phyloP scores from a whole-genome alignment of 2,329 filamentous ascomycete species.

The Graphilbum fragrans region DNA sequence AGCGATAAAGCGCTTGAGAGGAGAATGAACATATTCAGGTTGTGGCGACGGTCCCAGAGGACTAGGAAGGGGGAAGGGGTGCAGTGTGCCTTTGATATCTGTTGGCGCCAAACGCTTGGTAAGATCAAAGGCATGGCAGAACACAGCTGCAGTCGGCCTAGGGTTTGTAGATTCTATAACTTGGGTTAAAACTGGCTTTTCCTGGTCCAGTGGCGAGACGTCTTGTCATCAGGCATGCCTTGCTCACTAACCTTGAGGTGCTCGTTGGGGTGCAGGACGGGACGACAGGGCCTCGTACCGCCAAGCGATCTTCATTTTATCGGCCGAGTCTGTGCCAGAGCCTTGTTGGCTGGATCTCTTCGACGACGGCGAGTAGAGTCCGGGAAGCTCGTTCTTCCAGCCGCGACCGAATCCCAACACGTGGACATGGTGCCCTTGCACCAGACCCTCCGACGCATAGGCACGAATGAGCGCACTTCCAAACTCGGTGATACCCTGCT shows the following conservation, averaged over 20 bases:
- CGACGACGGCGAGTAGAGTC: slow-evolving; percentile 33
- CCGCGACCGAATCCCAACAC: slow-evolving; percentile 66
- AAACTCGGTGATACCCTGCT: slow-evolving; percentile 90
- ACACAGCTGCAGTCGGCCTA: slow-evolving; percentile 24
- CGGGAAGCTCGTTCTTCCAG: slow-evolving; percentile 79
- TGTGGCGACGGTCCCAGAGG: slow-evolving; percentile 18
- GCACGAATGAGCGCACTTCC: slow-evolving; percentile 72
- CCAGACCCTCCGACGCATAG: slow-evolving; percentile 84
- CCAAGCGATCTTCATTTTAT: slow-evolving; percentile 98
- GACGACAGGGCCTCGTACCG: slow-evolving; percentile 68
- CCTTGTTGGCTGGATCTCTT: slow-evolving; percentile 16
- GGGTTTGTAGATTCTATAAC: neutral
- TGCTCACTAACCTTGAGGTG: neutral
- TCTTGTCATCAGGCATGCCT: too few relatives aligned
- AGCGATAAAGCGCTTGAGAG: slow-evolving; percentile 53
- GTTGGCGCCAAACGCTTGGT: slow-evolving; percentile 45
- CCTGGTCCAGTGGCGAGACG: slow-evolving; percentile 1
- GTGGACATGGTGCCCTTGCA: slow-evolving; percentile 83
- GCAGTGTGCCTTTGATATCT: slow-evolving; percentile 36
- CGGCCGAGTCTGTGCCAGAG: slow-evolving; percentile 23
- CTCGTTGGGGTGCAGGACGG: neutral
- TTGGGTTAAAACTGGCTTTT: too few relatives aligned
- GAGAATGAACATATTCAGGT: slow-evolving; percentile 23
- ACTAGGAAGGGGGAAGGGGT: slow-evolving; percentile 36
- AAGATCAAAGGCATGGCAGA: slow-evolving; percentile 65